Evolutionary conservation across 306 rosid species (phyloP), one percentile per base, ranked within the genome.

Genomic region (Acmispon strigosus): DNA sequence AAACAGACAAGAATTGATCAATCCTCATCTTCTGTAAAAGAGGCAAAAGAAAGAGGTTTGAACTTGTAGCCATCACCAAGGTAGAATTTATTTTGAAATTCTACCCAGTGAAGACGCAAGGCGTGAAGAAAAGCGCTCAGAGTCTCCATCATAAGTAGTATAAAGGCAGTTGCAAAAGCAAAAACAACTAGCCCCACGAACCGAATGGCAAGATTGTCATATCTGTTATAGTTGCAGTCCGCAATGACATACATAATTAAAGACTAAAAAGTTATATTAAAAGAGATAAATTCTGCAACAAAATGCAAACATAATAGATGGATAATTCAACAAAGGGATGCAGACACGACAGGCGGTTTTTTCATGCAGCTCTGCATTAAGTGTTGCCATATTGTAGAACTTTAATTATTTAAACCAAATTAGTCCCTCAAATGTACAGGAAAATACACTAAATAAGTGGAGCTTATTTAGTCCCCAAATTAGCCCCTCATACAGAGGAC

Each of bases 91-190:
- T 78, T 87, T 78, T 92, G 97, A 80, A 89, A 92, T 77, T 92
- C 96, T 29, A 92, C 92, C 97, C 96, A 92, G 62, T 92, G 97
- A 72, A 92, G 97, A 82, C 96, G 97, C 81, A 92, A 64, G 73
- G 97, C 96, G 43, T 92, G 97, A 32, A 32, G 37, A 32, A 32
- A 74, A 92, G 97, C 96, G 56, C 97, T 86, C 2, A 92, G 89
- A 92, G 88, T 81, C 86, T 92, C 96, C 97, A 92, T 89, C 94
- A 92, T 92, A 48, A 92, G 91, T 18, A 92, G 81, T 77, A 92
- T 87, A 76, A 92, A 92, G n/a, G 97, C 97, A 49, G 97, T 89
- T n/a, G 97, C 94, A 78, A 92, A 92, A 63, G 97, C 83, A 63
- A 92, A 92, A 76, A 92, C 92, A 42, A 85, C 84, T 74, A 89